These are phyloP conservation scores for Tricholoma sp. DNA, from an alignment of 768 basidiomycete genomes.

Conservation along the genomic window DNA sequence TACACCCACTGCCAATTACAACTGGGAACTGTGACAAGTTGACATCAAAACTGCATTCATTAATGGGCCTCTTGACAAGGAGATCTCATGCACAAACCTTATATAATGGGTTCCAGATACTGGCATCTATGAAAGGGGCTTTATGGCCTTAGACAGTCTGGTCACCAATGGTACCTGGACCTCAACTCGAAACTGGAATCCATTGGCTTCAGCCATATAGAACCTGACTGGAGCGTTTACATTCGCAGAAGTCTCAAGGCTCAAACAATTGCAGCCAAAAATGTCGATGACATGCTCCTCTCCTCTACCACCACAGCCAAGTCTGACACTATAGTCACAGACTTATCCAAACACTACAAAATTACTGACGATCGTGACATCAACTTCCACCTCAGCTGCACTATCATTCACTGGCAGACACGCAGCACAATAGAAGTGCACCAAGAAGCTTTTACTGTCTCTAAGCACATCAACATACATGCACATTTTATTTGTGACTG, in stretches of 20 bases:
- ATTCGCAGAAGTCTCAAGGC: background rate
- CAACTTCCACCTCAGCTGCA: background rate
- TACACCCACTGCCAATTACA: constrained; percentile 19
- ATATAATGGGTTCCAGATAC: background rate
- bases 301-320: background rate
- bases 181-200: background rate
- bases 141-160: background rate
- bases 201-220: background rate
- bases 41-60: constrained; percentile 27
- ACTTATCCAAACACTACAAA: background rate
- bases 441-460: background rate
- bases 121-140: background rate
- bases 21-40: constrained; percentile 25
- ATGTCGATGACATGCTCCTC: background rate
- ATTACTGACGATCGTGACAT: background rate
- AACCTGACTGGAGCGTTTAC: background rate
- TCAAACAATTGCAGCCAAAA: background rate
- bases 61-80: constrained; percentile 17
- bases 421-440: background rate
- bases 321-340: background rate
- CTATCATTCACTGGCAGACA: background rate
- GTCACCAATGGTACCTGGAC: background rate
- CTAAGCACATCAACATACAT: no score
- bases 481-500: no score
- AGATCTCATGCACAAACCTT: constrained; percentile 25